Evolutionary conservation across 352 stramenopile genomes (phyloP).

Genomic region (Globisporangium alternatum): DNA sequence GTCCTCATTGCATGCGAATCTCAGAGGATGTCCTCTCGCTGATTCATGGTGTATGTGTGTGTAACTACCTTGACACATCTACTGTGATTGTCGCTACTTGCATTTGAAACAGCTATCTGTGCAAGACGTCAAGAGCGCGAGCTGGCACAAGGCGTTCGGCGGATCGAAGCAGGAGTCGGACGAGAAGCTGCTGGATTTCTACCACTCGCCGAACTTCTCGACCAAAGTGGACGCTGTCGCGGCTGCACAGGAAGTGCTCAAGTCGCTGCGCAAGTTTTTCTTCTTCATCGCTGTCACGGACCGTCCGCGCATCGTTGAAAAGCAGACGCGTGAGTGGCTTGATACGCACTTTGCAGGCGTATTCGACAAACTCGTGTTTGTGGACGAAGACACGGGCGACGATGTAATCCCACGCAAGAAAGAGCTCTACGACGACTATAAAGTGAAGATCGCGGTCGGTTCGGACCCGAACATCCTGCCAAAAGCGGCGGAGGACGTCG

Average conservation of each 20-base stretch:
- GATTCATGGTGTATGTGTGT: background rate
- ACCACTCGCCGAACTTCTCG: slow-evolving; percentile 46
- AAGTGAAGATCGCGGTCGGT: slow-evolving; percentile 55
- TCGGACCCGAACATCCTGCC: slow-evolving; percentile 32
- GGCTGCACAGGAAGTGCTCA: slow-evolving; percentile 36
- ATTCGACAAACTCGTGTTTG: slow-evolving; percentile 75
- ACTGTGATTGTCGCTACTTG: background rate
- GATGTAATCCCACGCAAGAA: slow-evolving; percentile 50
- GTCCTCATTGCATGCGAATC: background rate
- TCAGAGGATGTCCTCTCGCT: background rate
- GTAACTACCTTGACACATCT: too few relatives aligned
- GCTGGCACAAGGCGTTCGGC: slow-evolving; percentile 37
- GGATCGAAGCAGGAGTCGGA: slow-evolving; percentile 17
- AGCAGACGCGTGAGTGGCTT: slow-evolving; percentile 71
- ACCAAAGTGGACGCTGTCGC: slow-evolving; percentile 29
- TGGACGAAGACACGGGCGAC: slow-evolving; percentile 41
- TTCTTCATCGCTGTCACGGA: slow-evolving; percentile 60
- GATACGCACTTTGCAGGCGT: slow-evolving; percentile 56
- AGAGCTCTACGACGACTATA: slow-evolving; percentile 58
- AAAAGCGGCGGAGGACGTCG: slow-evolving; percentile 27
- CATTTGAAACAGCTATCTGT: slow-evolving; percentile 15
- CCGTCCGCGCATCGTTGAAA: slow-evolving; percentile 57
- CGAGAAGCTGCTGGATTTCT: slow-evolving; percentile 44
- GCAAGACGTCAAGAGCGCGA: slow-evolving; percentile 21
- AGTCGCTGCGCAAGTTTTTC: slow-evolving; percentile 59